These are phyloP conservation scores for Entoloma clypeatum DNA, from an alignment of 1,284 basidiomycete genomes.

Conservation along the genomic window DNA sequence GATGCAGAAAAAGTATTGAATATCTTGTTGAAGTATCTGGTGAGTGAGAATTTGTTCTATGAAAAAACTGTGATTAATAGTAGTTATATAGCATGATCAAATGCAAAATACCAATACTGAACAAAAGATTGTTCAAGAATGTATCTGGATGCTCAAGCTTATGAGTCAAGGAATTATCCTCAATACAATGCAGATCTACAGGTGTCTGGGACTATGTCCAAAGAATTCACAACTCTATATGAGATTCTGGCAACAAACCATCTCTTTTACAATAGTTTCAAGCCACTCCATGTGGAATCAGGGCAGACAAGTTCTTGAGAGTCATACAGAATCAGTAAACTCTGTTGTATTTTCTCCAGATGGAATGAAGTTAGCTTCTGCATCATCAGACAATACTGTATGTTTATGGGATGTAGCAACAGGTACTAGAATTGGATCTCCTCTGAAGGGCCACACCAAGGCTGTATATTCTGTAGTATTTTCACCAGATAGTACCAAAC, in stretches of 20 bases:
- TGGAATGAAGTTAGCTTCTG: conserved; percentile 14
- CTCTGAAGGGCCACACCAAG: conserved; percentile 13
- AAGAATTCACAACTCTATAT: no score
- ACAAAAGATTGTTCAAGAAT: no score
- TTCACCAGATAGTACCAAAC: conserved; percentile 16
- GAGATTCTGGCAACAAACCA: no score
- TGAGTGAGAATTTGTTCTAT: neutral
- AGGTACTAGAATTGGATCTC: neutral
- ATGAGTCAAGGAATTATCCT: no score
- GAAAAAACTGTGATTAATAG: neutral
- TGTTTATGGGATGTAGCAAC: conserved; percentile 18
- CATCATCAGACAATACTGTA: conserved; percentile 16
- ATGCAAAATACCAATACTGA: no score
- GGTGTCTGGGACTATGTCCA: no score
- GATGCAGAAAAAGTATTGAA: neutral
- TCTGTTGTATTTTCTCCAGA: conserved; percentile 20
- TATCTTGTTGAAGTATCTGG: neutral
- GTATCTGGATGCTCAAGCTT: no score
- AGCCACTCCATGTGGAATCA: no score
- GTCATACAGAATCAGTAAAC: conserved; percentile 2
- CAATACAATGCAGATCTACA: no score
- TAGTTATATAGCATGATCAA: no score
- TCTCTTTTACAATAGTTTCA: no score
- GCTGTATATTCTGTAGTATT: conserved; percentile 12
- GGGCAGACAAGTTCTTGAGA: no score